phyloP scores from a whole-genome alignment of 2,329 filamentous ascomycete genomes.

The Orbilia oligospora region DNA sequence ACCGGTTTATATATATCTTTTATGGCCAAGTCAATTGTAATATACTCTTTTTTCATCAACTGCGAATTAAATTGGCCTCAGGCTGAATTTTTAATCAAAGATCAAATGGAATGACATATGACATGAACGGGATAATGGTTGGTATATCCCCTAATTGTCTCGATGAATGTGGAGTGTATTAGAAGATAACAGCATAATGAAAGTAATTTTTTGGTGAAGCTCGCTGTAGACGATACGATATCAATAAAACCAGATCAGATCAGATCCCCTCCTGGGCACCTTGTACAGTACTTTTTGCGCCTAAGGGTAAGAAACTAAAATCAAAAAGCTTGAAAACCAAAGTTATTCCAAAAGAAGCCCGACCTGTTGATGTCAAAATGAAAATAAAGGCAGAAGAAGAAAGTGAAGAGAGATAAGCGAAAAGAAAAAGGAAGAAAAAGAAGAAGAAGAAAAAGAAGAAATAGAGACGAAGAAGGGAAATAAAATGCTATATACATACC shows the following conservation, averaged over 20 bases:
- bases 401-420: neutral
- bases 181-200: neutral
- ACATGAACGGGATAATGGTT: neutral
- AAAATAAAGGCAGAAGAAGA: neutral
- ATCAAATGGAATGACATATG: neutral
- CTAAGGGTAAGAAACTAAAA: conserved; percentile 8
- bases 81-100: neutral
- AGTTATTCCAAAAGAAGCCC: neutral
- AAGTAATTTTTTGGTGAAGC: neutral
- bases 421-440: neutral
- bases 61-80: conserved; percentile 1
- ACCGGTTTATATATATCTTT: neutral
- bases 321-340: neutral
- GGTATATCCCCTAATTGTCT: neutral
- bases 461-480: neutral
- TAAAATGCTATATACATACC: conserved; percentile 21
- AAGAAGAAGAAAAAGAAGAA: neutral
- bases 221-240: conserved; percentile 19
- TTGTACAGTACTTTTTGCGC: conserved; percentile 10
- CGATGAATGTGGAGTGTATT: neutral
- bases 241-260: neutral
- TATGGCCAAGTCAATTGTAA: neutral
- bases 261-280: neutral
- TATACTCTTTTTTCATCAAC: neutral
- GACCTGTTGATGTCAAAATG: neutral